Conservation (phyloP, 2,329 filamentous ascomycete species). For the Neopestalotiopsis sp. region DNA sequence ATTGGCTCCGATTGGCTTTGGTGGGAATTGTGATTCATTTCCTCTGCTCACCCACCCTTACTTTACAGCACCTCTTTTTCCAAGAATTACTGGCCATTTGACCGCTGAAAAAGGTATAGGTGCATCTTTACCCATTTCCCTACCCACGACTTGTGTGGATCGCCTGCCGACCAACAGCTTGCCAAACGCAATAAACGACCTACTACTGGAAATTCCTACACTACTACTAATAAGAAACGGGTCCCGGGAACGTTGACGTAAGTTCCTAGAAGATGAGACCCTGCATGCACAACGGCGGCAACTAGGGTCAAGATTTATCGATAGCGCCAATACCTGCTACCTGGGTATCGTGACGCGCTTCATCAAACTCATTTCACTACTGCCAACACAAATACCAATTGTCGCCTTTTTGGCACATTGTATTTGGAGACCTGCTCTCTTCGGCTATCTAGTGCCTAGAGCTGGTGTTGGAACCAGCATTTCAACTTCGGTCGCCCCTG, state of each 20-base stretch:
- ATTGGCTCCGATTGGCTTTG: background rate
- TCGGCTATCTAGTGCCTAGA: background rate
- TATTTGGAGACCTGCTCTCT: background rate
- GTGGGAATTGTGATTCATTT: background rate
- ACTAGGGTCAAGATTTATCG: constrained; percentile 1
- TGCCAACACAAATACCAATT: background rate
- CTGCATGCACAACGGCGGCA: background rate
- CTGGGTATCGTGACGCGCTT: background rate
- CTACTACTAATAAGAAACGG: background rate
- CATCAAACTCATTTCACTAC: background rate
- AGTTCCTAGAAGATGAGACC: background rate
- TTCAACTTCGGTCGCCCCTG: background rate
- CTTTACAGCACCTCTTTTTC: background rate
- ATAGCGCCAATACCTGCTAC: background rate
- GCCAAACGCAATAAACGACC: background rate
- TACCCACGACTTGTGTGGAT: background rate
- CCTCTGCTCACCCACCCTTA: background rate
- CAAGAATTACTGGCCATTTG: background rate
- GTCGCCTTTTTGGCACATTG: background rate
- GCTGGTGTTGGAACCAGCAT: background rate
- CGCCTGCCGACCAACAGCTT: background rate
- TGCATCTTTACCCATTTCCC: background rate
- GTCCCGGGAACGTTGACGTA: background rate
- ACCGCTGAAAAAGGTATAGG: background rate
- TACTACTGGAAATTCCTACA: background rate